phyloP scores from a whole-genome alignment of 495 filamentous ascomycete genomes.

The Collariella sp. region DNA sequence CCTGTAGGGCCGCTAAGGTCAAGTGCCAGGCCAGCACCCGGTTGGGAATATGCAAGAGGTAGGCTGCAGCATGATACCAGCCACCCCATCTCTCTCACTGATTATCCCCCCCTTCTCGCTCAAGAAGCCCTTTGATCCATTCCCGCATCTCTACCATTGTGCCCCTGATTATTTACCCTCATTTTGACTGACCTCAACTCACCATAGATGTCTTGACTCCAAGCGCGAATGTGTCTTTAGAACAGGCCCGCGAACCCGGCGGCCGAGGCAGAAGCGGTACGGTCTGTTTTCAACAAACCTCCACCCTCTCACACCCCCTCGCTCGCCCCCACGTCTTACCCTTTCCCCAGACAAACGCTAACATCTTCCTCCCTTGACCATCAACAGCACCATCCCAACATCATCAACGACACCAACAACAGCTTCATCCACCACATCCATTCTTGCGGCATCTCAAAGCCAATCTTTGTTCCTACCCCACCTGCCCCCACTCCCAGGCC shows the following conservation, averaged over 20 bases:
- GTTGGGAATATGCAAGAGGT: slow-evolving; percentile 41
- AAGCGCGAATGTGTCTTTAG: slow-evolving; percentile 43
- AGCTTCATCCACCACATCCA: background rate
- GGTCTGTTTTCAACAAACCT: background rate
- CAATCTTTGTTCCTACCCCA: no score
- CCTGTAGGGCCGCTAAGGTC: slow-evolving; percentile 39
- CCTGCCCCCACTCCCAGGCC: slow-evolving; percentile 22
- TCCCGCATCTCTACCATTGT: background rate
- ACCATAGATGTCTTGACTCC: slow-evolving; percentile 36
- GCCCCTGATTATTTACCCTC: background rate
- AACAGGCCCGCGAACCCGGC: slow-evolving; percentile 36
- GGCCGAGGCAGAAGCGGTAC: slow-evolving; percentile 32
- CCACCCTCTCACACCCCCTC: background rate
- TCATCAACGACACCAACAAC: no score
- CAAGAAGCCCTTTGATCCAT: background rate
- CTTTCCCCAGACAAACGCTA: no score
- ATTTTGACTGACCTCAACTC: background rate
- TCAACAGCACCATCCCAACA: no score
- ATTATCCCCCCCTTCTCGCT: background rate
- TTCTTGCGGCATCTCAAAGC: background rate
- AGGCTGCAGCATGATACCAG: no score
- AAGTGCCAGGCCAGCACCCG: slow-evolving; percentile 37
- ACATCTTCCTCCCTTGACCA: no score
- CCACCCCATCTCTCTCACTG: no score
- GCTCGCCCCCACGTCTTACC: background rate